Evolutionary conservation across 108 stramenopile species (phyloP), one percentile per base, ranked within the genome.

Genomic region (Heterococcus sp.): DNA sequence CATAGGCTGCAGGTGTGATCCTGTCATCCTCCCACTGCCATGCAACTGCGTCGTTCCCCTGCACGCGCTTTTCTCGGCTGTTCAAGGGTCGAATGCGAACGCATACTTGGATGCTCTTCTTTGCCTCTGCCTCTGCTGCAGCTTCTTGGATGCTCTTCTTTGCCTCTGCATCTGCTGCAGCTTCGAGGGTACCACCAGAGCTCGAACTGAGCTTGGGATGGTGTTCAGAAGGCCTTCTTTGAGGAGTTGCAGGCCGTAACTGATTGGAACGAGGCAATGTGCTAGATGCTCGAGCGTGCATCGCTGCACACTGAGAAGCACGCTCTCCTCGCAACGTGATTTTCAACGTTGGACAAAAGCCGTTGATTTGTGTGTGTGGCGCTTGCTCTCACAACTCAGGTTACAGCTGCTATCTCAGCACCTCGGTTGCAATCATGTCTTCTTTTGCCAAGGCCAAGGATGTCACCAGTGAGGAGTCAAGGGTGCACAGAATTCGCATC

Each of bases 401-500:
- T 58, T 58, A 58, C 46, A 8, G 46, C 46, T 58, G 46, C 21
- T 58, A n/a, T n/a, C 46, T 21, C 46, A 58, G 46, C 46, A 21
- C 46, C 46, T 58, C 46, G 27, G 3, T 38, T 30, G 29, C 71
- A 4, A n/a, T n/a, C n/a, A 81, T 81, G 79, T 72, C 79, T 26
- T 35, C 72, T 14, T 81, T 72, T 38, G 69, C 65, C 4, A 82
- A 82, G 67, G 71, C 36, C 63, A 82, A 82, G 67, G 73, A 66
- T 31, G 38, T 74, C 39, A 74, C 65, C 37, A 37, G 66, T 32
- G 81, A 82, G 73, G 81, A 82, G 73, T 74, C 81, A 38, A 65
- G 68, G 30, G 83, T 96, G 79, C 95, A 97, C 90, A 92, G 95
- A 83, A 97, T 99, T 84, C 95, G 98, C 73, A 99, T 99, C 92